phyloP scores from a whole-genome alignment of 2,329 filamentous ascomycete species.

The Diaporthe citriasiana region DNA sequence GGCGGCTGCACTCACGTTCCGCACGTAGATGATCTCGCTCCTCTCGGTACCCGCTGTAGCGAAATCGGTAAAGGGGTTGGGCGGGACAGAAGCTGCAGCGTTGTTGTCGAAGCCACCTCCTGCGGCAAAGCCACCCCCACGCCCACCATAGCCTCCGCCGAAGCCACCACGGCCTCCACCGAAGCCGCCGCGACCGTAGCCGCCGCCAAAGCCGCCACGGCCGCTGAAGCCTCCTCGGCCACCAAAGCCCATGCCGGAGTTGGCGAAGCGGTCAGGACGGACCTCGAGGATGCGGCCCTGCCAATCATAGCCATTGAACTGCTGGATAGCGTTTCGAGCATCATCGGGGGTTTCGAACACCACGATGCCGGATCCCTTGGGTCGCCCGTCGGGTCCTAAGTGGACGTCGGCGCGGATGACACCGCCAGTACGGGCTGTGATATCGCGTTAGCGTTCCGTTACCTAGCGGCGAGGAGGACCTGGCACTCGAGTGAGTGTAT shows the following conservation, averaged over 20 bases:
- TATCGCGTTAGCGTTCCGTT: constrained; percentile 16
- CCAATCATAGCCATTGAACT: constrained; percentile 99
- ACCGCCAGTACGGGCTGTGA: constrained; percentile 73
- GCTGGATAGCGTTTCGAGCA: constrained; percentile 93
- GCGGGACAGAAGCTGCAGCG: constrained; percentile 67
- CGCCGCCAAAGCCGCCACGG: constrained; percentile 71
- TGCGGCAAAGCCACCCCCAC: constrained; percentile 60
- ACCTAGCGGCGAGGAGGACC: not conserved
- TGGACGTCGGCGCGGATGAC: constrained; percentile 98
- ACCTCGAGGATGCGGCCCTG: constrained; percentile 94
- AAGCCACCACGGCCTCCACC: constrained; percentile 61
- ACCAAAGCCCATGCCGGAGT: constrained; percentile 65
- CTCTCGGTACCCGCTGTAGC: constrained; percentile 89
- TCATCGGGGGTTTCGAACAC: constrained; percentile 95
- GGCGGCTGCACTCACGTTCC: constrained; percentile 79
- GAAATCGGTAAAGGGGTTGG: constrained; percentile 95
- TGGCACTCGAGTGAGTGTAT: constrained; percentile 25
- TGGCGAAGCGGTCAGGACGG: constrained; percentile 94
- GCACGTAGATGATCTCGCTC: constrained; percentile 90
- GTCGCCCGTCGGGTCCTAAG: constrained; percentile 88
- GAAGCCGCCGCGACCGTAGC: constrained; percentile 64
- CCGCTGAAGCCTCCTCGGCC: constrained; percentile 72
- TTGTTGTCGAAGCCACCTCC: constrained; percentile 65
- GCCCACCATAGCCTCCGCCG: constrained; percentile 56
- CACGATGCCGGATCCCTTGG: constrained; percentile 97